A percentile compares a stretch with the other conserved stretches of the same genome.
Evolutionary conservation across 768 basidiomycete genomes (phyloP).

Genomic region (Tulasnella calospora): DNA sequence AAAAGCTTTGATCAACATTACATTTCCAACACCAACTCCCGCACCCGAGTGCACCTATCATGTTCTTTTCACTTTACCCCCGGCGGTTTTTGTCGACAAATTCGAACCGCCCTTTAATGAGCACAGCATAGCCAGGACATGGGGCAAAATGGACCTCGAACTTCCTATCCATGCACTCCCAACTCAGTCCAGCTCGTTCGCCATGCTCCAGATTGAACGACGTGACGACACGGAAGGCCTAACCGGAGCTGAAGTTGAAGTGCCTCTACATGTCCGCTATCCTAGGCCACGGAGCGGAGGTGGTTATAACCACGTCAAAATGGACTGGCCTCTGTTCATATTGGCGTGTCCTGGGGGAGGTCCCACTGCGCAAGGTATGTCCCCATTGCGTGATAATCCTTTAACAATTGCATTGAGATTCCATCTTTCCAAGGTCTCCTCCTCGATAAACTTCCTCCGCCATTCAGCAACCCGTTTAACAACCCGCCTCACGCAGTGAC

Average conservation of each 20-base stretch:
- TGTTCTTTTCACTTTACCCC: constrained; percentile 39
- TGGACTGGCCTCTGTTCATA: constrained; percentile 23
- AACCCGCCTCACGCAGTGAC: constrained; percentile 36
- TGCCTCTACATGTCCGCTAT: constrained; percentile 48
- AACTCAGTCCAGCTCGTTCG: constrained; percentile 29
- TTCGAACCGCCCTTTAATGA: constrained; percentile 43
- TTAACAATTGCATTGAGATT: neutral
- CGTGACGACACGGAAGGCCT: neutral
- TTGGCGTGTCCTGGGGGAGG: constrained; percentile 17
- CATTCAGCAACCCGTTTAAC: constrained; percentile 31
- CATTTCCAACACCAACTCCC: neutral
- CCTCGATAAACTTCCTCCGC: constrained; percentile 8
- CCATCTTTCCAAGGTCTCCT: neutral
- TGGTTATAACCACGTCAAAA: constrained; percentile 7
- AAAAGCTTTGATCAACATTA: constrained; percentile 16
- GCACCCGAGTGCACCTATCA: constrained; percentile 35
- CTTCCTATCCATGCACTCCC: constrained; percentile 42
- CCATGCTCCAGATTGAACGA: constrained; percentile 36
- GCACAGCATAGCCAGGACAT: constrained; percentile 28
- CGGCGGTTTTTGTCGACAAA: constrained; percentile 44
- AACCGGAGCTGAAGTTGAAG: constrained; percentile 32
- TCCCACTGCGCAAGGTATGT: neutral
- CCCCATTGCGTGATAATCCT: neutral
- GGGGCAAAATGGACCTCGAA: constrained; percentile 43
- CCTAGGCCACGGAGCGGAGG: constrained; percentile 33